Conservation (phyloP, 345 rosid genomes). For the Gossypium turneri region DNA sequence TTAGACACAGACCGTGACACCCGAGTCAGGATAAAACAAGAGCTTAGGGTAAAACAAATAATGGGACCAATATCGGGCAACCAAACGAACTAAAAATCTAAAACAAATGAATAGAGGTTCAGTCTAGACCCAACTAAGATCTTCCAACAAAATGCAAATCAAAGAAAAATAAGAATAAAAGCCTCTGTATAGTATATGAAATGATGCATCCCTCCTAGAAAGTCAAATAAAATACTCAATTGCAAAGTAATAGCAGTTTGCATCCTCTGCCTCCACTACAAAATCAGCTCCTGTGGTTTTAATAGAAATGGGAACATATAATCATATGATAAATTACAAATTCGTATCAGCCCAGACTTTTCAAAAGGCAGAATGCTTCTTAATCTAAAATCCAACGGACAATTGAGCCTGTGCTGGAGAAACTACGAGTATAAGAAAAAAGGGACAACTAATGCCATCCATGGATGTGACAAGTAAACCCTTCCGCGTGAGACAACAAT, state of each 20-base stretch:
- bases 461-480: not conserved
- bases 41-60: not conserved
- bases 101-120: not conserved
- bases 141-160: slow-evolving; percentile 1
- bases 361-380: slow-evolving; percentile 1
- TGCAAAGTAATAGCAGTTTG: not conserved
- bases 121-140: not conserved
- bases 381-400: not conserved
- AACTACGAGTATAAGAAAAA: not conserved
- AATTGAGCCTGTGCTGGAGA: not conserved
- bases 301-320: not conserved
- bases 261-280: not conserved
- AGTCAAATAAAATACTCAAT: not conserved
- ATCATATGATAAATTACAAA: not conserved
- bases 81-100: not conserved
- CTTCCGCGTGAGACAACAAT: not conserved
- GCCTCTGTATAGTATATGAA: not conserved
- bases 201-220: not conserved
- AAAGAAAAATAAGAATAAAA: not conserved
- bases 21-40: not conserved
- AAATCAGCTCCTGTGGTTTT: not conserved
- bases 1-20: not conserved
- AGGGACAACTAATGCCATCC: not conserved
- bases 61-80: slow-evolving; percentile 1
- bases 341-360: not conserved